These are phyloP conservation scores for Colletotrichum chlorophyti DNA, from an alignment of 2,329 filamentous ascomycete species.

Conservation along the genomic window DNA sequence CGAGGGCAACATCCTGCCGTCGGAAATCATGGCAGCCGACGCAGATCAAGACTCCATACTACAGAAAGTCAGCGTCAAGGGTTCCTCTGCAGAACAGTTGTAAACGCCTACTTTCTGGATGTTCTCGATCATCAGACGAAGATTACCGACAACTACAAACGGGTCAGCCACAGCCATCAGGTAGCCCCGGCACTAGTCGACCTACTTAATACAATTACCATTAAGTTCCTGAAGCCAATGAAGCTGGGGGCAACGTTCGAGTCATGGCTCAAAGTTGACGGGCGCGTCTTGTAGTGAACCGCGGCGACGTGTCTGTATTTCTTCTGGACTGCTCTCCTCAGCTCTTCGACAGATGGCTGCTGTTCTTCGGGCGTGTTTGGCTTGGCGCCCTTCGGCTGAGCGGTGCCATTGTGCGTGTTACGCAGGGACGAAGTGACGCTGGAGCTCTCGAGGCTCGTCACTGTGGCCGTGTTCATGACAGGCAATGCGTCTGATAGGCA, in stretches of 20 bases:
- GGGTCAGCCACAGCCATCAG: slow-evolving; percentile 21
- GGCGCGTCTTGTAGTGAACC: slow-evolving; percentile 74
- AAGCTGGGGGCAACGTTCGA: slow-evolving; percentile 79
- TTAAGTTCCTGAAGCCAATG: slow-evolving; percentile 91
- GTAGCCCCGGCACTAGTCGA: not conserved
- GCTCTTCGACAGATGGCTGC: slow-evolving; percentile 34
- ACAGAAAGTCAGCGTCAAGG: slow-evolving; percentile 17
- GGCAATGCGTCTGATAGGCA: slow-evolving; percentile 4
- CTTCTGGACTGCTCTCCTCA: slow-evolving; percentile 50
- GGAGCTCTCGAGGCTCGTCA: slow-evolving; percentile 34
- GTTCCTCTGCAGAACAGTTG: not conserved
- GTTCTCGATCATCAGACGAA: slow-evolving; percentile 95
- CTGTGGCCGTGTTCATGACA: slow-evolving; percentile 50
- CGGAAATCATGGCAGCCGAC: slow-evolving; percentile 89
- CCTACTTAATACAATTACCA: slow-evolving; percentile 89
- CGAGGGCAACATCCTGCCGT: slow-evolving; percentile 76
- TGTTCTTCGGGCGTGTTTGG: slow-evolving; percentile 12
- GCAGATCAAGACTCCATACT: slow-evolving; percentile 96
- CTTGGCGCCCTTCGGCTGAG: slow-evolving; percentile 26
- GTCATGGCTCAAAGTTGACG: slow-evolving; percentile 89
- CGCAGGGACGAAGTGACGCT: slow-evolving; percentile 14
- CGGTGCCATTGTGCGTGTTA: slow-evolving; percentile 27
- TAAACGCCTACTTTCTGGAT: slow-evolving; percentile 76
- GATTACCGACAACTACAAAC: slow-evolving; percentile 80
- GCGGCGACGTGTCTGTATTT: slow-evolving; percentile 95